These are phyloP conservation scores for Fusarium ramigenum DNA, from an alignment of 2,329 filamentous ascomycete genomes.

Conservation along the genomic window DNA sequence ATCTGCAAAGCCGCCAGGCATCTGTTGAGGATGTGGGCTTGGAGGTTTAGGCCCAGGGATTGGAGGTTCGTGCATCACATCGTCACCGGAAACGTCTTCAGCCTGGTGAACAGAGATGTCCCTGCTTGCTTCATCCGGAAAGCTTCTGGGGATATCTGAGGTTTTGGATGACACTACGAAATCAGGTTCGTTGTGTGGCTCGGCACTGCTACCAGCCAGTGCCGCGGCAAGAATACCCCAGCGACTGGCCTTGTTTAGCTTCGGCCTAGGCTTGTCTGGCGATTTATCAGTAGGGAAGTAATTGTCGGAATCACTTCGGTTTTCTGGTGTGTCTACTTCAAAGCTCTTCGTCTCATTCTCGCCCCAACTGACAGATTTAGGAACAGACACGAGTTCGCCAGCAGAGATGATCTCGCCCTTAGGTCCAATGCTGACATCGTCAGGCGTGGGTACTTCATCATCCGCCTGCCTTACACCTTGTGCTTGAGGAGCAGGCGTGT, in stretches of 20 bases:
- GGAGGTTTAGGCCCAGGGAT: constrained; percentile 66
- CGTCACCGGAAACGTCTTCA: constrained; percentile 46
- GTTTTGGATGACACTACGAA: constrained; percentile 22
- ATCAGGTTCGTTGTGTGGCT: constrained; percentile 49
- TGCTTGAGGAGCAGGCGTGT: constrained; percentile 55
- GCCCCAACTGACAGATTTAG: constrained; percentile 72
- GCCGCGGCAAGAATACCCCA: constrained; percentile 65
- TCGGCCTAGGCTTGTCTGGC: constrained; percentile 47
- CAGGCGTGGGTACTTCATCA: constrained; percentile 29
- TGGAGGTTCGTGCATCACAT: constrained; percentile 57
- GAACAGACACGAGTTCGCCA: constrained; percentile 37
- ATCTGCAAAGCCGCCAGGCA: constrained; percentile 72
- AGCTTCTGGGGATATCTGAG: constrained; percentile 23
- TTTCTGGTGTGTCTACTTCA: constrained; percentile 67
- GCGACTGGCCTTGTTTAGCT: constrained; percentile 52
- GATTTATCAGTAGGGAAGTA: constrained; percentile 37
- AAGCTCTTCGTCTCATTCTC: constrained; percentile 72
- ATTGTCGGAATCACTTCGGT: constrained; percentile 46
- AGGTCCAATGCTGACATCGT: constrained; percentile 52
- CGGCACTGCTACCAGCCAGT: constrained; percentile 54
- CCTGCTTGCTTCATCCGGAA: constrained; percentile 24
- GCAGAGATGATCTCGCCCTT: constrained; percentile 54
- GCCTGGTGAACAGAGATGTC: constrained; percentile 33
- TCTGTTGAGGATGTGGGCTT: constrained; percentile 58
- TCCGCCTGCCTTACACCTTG: constrained; percentile 25